Percentiles rank a stretch among this genome's conserved stretches.
Conservation (phyloP, 768 basidiomycete genomes). For the Naematelia aurantialba region DNA sequence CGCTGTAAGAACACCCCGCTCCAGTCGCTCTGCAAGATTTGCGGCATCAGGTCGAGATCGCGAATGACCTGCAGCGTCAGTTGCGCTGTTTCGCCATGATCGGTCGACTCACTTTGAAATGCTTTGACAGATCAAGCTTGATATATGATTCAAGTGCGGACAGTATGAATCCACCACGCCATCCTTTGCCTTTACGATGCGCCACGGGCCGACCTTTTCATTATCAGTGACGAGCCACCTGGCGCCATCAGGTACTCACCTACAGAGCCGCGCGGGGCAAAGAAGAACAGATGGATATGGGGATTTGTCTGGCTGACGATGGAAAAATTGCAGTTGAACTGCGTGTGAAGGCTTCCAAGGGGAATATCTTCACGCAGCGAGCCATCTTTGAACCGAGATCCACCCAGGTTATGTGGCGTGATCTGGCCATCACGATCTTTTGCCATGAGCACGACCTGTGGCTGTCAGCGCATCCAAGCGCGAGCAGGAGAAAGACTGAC, state of each 20-base stretch:
- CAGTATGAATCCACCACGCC: conserved; percentile 90
- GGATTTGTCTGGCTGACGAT: conserved; percentile 92
- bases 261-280: conserved; percentile 59
- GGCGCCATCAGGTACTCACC: conserved; percentile 16
- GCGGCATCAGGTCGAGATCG: conserved; percentile 92
- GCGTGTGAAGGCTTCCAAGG: conserved; percentile 61
- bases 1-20: conserved; percentile 91
- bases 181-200: conserved; percentile 90
- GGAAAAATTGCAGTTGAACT: conserved; percentile 73
- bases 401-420: conserved; percentile 89
- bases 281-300: conserved; percentile 84
- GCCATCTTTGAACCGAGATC: conserved; percentile 84
- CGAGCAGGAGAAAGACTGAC: conserved; percentile 43
- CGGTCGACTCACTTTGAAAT: conserved; percentile 68
- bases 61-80: conserved; percentile 65
- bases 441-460: conserved; percentile 77
- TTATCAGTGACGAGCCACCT: conserved; percentile 54
- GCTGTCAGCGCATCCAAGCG: not conserved
- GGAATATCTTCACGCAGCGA: conserved; percentile 93
- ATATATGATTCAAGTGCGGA: conserved; percentile 92
- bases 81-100: not conserved
- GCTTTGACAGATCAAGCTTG: conserved; percentile 92
- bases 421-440: conserved; percentile 74
- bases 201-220: conserved; percentile 83
- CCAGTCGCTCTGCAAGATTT: conserved; percentile 91